These are phyloP conservation scores for Zea mays DNA, from an alignment of 176 grass and related monocot species.

Conservation along the genomic window DNA sequence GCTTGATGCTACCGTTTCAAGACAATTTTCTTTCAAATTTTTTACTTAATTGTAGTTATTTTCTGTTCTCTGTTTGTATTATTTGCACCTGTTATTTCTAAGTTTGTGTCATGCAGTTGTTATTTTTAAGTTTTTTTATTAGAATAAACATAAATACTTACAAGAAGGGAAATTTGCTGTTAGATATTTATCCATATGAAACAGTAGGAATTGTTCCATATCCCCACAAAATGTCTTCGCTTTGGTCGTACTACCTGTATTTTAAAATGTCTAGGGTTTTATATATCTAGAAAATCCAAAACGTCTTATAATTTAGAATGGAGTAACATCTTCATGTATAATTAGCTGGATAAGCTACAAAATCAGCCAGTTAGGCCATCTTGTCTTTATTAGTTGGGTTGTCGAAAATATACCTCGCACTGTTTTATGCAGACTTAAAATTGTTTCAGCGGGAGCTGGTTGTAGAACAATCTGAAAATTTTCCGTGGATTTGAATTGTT, in stretches of 20 bases:
- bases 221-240: not conserved
- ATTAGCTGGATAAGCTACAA: not conserved
- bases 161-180: not conserved
- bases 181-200: too few species aligned
- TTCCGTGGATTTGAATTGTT: too few species aligned
- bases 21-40: not conserved
- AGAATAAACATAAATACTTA: conserved; percentile 1
- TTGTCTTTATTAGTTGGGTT: not conserved
- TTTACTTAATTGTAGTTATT: conserved; percentile 14
- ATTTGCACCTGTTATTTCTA: too few species aligned
- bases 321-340: conserved; percentile 7
- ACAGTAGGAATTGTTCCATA: not conserved
- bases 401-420: too few species aligned
- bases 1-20: not conserved
- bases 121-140: conserved; percentile 11
- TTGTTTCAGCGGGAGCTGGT: not conserved
- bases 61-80: conserved; percentile 22
- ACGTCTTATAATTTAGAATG: not conserved
- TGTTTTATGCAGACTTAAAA: not conserved
- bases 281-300: not conserved
- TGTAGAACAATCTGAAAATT: too few species aligned
- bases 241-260: not conserved
- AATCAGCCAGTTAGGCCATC: not conserved
- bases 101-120: too few species aligned
- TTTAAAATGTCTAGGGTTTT: not conserved